Evolutionary conservation across 148 eudicot species (phyloP).

Genomic region (Euryodendron excelsum): DNA sequence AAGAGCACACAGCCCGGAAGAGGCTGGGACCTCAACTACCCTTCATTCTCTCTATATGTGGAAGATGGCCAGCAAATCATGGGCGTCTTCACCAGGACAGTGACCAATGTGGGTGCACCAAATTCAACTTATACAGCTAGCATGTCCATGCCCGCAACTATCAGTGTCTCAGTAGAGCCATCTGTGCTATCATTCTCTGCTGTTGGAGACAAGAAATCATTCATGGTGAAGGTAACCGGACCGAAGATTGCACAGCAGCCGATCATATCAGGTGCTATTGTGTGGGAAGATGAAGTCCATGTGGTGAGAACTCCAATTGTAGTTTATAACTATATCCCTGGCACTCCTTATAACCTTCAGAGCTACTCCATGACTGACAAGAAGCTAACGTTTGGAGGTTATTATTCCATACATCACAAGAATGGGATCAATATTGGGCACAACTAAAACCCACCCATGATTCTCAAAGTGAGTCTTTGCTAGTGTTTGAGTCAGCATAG

Average conservation of each 20-base stretch:
- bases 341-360: slow-evolving; percentile 24
- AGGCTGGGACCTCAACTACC: slow-evolving; percentile 18
- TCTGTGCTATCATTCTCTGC: background rate
- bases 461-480: no score
- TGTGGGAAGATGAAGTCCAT: slow-evolving; percentile 16
- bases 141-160: background rate
- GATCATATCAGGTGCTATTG: slow-evolving; percentile 15
- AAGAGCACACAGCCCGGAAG: background rate
- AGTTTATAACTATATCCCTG: slow-evolving; percentile 28
- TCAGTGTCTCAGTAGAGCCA: slow-evolving; percentile 2
- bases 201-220: slow-evolving; percentile 4
- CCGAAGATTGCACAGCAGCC: slow-evolving; percentile 13
- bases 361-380: background rate
- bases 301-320: slow-evolving; percentile 25
- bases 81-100: slow-evolving; percentile 8
- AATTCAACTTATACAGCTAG: background rate
- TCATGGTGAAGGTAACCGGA: slow-evolving; percentile 5
- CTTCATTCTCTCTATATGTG: slow-evolving; percentile 12
- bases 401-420: background rate
- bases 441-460: background rate
- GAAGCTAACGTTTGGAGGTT: background rate
- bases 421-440: background rate
- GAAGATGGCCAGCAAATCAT: background rate
- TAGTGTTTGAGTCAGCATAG: no score
- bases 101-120: slow-evolving; percentile 6